Conservation (phyloP, 306 rosid species). For the Prunus davidiana region DNA sequence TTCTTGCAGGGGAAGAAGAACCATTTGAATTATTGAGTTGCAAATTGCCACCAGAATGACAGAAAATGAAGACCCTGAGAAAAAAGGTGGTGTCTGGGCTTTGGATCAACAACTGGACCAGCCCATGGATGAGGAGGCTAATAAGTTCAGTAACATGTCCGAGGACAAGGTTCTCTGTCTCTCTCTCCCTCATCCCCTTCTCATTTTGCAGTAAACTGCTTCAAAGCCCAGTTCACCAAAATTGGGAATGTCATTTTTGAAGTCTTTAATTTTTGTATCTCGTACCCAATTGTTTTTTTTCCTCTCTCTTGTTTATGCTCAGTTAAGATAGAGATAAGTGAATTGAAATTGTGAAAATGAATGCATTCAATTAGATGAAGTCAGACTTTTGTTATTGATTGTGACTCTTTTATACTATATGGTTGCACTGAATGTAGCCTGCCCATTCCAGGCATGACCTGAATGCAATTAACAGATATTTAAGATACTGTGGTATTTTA, state of each 20-base stretch:
- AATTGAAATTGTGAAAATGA: background rate
- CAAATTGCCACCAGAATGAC: conserved; percentile 58
- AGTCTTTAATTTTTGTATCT: background rate
- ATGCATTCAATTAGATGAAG: background rate
- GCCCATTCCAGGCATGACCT: background rate
- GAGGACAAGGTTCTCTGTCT: conserved; percentile 56
- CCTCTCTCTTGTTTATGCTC: background rate
- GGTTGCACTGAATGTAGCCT: background rate
- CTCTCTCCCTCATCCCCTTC: background rate
- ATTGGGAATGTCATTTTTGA: background rate
- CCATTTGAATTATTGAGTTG: conserved; percentile 17
- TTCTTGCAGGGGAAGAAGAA: background rate
- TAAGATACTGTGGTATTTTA: background rate
- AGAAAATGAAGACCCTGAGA: conserved; percentile 43
- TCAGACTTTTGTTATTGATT: background rate
- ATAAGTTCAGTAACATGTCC: conserved; percentile 63
- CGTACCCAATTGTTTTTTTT: background rate
- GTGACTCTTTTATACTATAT: background rate
- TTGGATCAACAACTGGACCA: conserved; percentile 82
- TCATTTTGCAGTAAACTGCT: background rate
- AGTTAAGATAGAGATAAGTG: background rate
- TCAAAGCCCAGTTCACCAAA: background rate
- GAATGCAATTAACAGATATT: background rate
- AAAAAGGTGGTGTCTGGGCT: conserved; percentile 73
- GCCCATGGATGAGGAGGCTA: conserved; percentile 86